Base-by-base conservation (phyloP, 2,329 filamentous ascomycete genomes). In the Salinomyces thailandicus region DNA sequence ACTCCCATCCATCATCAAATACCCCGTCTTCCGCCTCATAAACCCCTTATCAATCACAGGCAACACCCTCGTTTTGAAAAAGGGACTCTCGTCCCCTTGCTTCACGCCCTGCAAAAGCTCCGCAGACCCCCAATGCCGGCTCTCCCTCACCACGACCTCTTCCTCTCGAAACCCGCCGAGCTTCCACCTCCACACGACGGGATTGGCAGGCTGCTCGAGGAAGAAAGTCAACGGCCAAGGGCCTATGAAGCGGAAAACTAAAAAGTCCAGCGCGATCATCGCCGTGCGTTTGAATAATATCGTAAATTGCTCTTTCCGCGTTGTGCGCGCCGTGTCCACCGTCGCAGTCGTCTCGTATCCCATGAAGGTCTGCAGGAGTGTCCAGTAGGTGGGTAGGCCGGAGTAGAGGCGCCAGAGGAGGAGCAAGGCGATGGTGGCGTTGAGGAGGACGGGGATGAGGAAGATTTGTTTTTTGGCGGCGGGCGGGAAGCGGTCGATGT, bases 401-500 rank as follows among this genome's bases (percentile, higher is more conserved):
- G 68, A 64, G 58, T 73, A 83, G 42, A 80, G 64, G 45, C 87
- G 80, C 66, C 77, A 77, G 40, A 69, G 49, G 49, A 94, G 76
- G 19, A 84, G 60, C 2, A 68, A 52, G 6, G 69, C 64, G 39
- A 95, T 77, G 47, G 66, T 61, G 20, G 81, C 39, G 60, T 95
- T 95, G 62, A 94, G 76, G 13, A 77, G 59, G 13, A 85, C 69
- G 12, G 87, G 85, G 1, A 94, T 77, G 32, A 77, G 52, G 62
- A 94, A 95, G 51, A 93, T 81, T 53, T 84, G 81, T 57, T 75
- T 75, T 63, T 95, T 95, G 62, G 87, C 76, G 18, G 70, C 68
- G 14, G 63, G 61, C 0, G 79, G 77, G 43, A 81, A 77, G 42
- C 62, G 64, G 67, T 95, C 87, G 60, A 93, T 68, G 65, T 94